Base-by-base conservation (phyloP, 495 filamentous ascomycete species). In the Aspergillus cristatus region DNA sequence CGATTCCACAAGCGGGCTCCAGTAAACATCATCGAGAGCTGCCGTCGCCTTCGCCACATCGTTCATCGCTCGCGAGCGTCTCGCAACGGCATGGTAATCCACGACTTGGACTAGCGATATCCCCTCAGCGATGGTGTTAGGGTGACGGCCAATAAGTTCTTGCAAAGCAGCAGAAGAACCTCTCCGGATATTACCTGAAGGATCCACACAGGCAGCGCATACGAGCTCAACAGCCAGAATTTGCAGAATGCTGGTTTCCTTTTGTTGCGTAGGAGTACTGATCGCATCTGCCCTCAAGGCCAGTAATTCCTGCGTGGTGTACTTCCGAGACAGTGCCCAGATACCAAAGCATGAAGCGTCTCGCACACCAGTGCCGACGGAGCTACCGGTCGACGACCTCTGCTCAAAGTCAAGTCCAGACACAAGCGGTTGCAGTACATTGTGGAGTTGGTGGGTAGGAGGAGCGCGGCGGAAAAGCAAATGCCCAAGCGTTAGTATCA, bases 291-390 rank as follows among this genome's bases (percentile, higher is more conserved):
- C 55, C 6, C 72, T 63, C 3, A 91, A 70, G 2, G 69, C 67
- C 7, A 82, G 70, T 8, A 97, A 65, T 48, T 95, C 88, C 1
- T 65, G 46, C 0, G 90, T 95, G 1, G 74, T 80, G 45, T 97
- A 99, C 33, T 87, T 79, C 41, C 91, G 72, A 30, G 88, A 88
- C 8, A 97, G 58, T 1, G 88, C 78, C 91, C 91, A 99, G 18
- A 94, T 80, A 18, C 91, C 91, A 51, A 96, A 96, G 55, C 86
- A 93, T 2, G 91, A 85, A 3, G 93, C 93, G 65, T 99, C 91
- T 37, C 91, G 74, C n/a, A 97, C 93, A 48, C 90, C 95, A 0
- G 82, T 79, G 7, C 93, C 93, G n/a, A 86, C 64, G 3, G 87
- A 86, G 7, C 68, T 74, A 7, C 94, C 93, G 13, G 82, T 84